A percentile compares a stretch with the other conserved stretches of the same genome.
phyloP scores from a whole-genome alignment of 2,329 filamentous ascomycete species.

The Periconia macrospinosa region DNA sequence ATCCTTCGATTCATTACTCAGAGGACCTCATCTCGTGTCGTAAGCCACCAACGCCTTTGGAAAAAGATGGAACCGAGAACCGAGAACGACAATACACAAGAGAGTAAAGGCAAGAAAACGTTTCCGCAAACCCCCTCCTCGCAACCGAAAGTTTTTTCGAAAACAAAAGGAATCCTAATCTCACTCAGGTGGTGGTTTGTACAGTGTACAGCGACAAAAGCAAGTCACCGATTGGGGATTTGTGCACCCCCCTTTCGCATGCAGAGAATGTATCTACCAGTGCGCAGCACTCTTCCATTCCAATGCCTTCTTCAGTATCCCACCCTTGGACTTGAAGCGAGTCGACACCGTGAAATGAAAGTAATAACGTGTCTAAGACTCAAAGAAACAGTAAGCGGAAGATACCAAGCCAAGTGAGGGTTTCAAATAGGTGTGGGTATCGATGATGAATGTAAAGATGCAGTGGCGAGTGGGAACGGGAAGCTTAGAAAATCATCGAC shows the following conservation, averaged over 20 bases:
- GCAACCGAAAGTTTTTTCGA: background rate
- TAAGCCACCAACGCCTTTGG: constrained; percentile 3
- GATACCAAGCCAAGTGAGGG: background rate
- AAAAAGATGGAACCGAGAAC: constrained; percentile 12
- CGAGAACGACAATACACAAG: background rate
- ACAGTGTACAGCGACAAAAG: constrained; percentile 1
- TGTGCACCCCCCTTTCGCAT: background rate
- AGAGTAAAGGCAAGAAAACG: background rate
- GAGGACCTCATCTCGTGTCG: constrained; percentile 17
- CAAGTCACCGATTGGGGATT: background rate
- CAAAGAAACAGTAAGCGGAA: constrained; percentile 33
- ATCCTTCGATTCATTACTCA: constrained; percentile 29
- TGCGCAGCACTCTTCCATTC: constrained; percentile 21
- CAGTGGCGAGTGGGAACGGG: background rate
- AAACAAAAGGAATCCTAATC: background rate
- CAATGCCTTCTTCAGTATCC: constrained; percentile 8
- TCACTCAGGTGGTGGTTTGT: background rate
- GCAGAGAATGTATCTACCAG: background rate
- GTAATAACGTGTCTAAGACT: constrained; percentile 18
- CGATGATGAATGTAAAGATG: constrained; percentile 25
- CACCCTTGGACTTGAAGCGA: constrained; percentile 26
- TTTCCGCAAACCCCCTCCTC: background rate
- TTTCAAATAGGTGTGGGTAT: constrained; percentile 16
- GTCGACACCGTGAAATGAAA: constrained; percentile 18
- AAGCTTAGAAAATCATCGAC: constrained; percentile 45